Evolutionary conservation across 192 early-diverging fungal species (phyloP), one percentile per base, ranked within the genome.

Genomic region (Obelidium mucronatum): DNA sequence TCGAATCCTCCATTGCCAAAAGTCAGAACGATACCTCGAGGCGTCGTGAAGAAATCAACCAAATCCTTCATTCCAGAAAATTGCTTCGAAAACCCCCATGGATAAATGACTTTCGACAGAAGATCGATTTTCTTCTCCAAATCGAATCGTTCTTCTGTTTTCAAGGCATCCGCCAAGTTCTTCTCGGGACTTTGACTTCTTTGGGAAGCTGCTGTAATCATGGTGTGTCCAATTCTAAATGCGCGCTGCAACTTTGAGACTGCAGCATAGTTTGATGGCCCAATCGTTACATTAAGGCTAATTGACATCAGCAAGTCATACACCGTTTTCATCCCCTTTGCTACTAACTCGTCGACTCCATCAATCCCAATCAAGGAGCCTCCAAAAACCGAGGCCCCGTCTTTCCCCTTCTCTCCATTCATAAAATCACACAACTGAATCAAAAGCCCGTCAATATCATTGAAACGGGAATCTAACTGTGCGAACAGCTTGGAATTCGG

Each of bases 1-100:
- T 59, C 69, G 36, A 72, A 72, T 33, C 69, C 69, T 8, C 17
- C 54, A 19, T 72, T 58, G 22, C 69, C 69, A 72, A 72, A 72
- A 13, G 69, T 58, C 1, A 72, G 54, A 33, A 72, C 69, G 34
- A 72, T 59, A 15, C 69, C 69, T n/a, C 54, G 51, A 3, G 51
- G 53, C 37, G 34, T n/a, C 6, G 19, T 72, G 54, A 72, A 72
- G 1, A 54, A 72, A 8, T 42, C 53, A 17, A 72, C 31, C 30
- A 72, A 39, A 36, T 72, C 69, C 33, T 19, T 59, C 34, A 72
- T 58, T 2, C 69, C 69, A 8, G 35, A 42, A 36, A 59, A 72
- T 1, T 54, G 51, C 22, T 72, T 72, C 34, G 69, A 58, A 59
- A 72, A 72, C 5, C 53, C 69, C 69, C 69, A 72, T 6, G 69